phyloP scores from a whole-genome alignment of 305 asterid species.

The Fraxinus velutina region DNA sequence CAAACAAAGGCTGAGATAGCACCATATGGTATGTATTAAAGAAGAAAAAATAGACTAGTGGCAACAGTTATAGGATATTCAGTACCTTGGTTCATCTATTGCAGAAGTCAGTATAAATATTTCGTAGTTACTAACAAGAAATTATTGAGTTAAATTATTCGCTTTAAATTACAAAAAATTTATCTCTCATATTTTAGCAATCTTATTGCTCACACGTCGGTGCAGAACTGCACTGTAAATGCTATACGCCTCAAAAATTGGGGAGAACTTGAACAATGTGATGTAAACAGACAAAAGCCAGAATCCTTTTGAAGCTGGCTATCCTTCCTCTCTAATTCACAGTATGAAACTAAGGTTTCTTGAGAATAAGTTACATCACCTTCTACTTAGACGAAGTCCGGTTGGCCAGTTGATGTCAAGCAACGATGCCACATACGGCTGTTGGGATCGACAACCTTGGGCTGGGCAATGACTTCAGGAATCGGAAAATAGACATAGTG shows the following conservation, averaged over 20 bases:
- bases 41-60: not conserved
- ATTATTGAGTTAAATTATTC: not conserved
- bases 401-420: conserved; percentile 93
- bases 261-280: not conserved
- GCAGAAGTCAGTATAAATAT: not conserved
- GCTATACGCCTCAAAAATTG: conserved; percentile 8
- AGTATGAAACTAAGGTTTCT: conserved; percentile 12
- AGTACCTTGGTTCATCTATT: not conserved
- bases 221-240: conserved; percentile 2
- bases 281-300: not conserved
- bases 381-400: conserved; percentile 57
- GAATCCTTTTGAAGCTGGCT: conserved; percentile 6
- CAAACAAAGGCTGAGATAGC: not conserved
- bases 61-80: not conserved
- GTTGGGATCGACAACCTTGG: conserved; percentile 68
- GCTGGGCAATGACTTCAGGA: conserved; percentile 75
- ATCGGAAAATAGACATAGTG: conserved; percentile 87
- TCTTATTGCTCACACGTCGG: not conserved
- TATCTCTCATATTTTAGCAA: not conserved
- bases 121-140: not conserved
- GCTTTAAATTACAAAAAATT: not conserved
- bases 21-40: not conserved
- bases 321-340: conserved; percentile 28
- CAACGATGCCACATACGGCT: conserved; percentile 99
- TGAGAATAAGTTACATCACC: conserved; percentile 16